Percentiles rank a stretch among this genome's conserved stretches.
These are phyloP conservation scores for Eucalyptus sp. DNA, from an alignment of 345 rosid species.

Conservation along the genomic window DNA sequence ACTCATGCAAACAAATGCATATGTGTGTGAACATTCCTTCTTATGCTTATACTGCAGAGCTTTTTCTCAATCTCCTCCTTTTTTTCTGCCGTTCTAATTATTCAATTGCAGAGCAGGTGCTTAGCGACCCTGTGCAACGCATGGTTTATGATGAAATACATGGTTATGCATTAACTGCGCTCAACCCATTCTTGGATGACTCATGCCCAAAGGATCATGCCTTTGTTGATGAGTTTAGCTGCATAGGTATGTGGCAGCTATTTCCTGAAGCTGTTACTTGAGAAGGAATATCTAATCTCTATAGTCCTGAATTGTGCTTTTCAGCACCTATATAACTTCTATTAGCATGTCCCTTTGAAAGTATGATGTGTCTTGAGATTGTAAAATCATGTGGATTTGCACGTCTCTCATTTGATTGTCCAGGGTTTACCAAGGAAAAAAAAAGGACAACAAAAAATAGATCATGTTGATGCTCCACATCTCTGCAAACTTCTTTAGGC, in stretches of 20 bases:
- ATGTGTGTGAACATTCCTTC: not conserved
- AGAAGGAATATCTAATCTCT: not conserved
- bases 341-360: not conserved
- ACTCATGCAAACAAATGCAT: not conserved
- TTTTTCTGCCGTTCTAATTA: not conserved
- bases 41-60: not conserved
- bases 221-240: slow-evolving; percentile 93
- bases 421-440: not conserved
- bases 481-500: not conserved
- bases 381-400: not conserved
- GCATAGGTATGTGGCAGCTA: slow-evolving; percentile 49
- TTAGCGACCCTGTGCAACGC: slow-evolving; percentile 91
- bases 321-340: not conserved
- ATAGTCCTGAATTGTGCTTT: not conserved
- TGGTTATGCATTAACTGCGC: slow-evolving; percentile 73
- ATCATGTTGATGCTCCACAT: not conserved
- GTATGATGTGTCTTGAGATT: not conserved
- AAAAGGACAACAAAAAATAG: not conserved
- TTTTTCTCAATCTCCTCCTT: not conserved
- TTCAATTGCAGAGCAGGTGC: slow-evolving; percentile 47
- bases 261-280: not conserved
- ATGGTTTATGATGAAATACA: slow-evolving; percentile 97
- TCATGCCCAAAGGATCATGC: slow-evolving; percentile 54
- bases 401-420: not conserved
- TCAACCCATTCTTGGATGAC: slow-evolving; percentile 81